Conservation (phyloP, 177 flowering plant genomes). For the Vitis hybrid region DNA sequence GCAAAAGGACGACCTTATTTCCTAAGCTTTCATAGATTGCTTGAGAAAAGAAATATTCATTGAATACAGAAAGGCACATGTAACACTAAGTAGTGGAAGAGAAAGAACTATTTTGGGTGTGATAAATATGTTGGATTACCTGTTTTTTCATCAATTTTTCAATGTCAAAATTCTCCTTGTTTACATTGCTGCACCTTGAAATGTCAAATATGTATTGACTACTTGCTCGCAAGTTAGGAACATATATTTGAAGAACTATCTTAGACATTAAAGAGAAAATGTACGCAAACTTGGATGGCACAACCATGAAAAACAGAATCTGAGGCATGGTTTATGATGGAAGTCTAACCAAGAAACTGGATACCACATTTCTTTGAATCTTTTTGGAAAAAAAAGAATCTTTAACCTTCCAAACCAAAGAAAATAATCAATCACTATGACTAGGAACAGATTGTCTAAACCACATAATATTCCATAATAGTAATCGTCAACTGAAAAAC, state of each 20-base stretch:
- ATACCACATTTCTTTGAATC: background rate
- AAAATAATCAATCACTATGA: background rate
- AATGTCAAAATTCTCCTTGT: background rate
- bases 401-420: background rate
- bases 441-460: too few species aligned
- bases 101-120: background rate
- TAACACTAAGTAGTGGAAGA: background rate
- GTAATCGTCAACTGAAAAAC: constrained; percentile 6
- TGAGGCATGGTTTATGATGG: background rate
- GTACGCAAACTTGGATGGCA: background rate
- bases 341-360: background rate
- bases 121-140: background rate
- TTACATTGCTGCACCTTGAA: background rate
- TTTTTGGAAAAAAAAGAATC: background rate
- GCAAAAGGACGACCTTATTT: background rate
- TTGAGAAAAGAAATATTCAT: background rate
- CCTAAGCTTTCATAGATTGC: background rate
- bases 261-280: background rate
- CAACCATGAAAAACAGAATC: background rate
- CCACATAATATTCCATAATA: background rate
- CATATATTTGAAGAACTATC: background rate
- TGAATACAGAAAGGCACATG: background rate
- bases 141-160: background rate
- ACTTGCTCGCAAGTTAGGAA: background rate
- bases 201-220: background rate